phyloP scores from a whole-genome alignment of 106 monocot species.

The Dioscorea zingiberensis region DNA sequence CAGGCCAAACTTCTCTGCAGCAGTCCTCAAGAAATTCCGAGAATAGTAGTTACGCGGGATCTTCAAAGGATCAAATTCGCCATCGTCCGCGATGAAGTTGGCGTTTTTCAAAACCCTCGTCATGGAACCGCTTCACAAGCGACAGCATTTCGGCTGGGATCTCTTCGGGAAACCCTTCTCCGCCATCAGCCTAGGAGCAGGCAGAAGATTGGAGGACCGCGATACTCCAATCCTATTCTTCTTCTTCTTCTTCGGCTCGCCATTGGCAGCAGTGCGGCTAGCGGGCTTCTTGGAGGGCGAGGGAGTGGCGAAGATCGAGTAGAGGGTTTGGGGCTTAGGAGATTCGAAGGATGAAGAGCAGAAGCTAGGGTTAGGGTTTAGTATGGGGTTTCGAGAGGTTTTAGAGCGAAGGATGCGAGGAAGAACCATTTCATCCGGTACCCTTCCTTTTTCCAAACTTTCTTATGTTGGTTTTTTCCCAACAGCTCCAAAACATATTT shows the following conservation, averaged over 20 bases:
- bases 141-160: constrained; percentile 27
- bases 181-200: constrained; percentile 8
- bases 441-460: too few species aligned
- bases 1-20: constrained; percentile 48
- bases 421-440: too few species aligned
- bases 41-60: constrained; percentile 22
- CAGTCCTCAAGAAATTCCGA: constrained; percentile 30
- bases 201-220: not conserved
- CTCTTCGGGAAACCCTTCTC: constrained; percentile 33
- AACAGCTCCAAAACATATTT: too few species aligned
- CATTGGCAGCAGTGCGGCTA: not conserved
- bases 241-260: not conserved
- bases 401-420: too few species aligned
- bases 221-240: not conserved
- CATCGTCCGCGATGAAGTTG: constrained; percentile 11
- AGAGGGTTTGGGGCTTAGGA: constrained; percentile 1
- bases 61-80: constrained; percentile 8
- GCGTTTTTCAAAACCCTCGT: constrained; percentile 41
- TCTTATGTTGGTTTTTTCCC: too few species aligned
- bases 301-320: constrained; percentile 5
- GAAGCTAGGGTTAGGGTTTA: too few species aligned
- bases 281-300: not conserved
- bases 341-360: too few species aligned
- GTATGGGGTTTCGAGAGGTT: too few species aligned
- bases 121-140: constrained; percentile 35